Evolutionary conservation across 768 basidiomycete species (phyloP), one percentile per base, ranked within the genome.

Genomic region (Tephrocybe sp.): DNA sequence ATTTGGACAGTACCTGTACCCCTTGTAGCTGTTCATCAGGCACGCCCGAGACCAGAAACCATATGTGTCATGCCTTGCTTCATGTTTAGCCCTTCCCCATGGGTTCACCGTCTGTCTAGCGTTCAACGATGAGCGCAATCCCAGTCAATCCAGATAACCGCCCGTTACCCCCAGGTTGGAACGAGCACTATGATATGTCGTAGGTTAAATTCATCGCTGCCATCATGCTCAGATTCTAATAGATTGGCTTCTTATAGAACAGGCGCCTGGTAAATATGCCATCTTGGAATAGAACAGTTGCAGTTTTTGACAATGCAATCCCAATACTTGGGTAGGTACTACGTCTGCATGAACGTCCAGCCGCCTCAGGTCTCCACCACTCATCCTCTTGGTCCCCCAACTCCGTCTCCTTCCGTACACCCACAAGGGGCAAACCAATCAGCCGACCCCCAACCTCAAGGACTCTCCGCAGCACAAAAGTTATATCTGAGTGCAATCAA

Each of bases 121-220:
- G 26, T 26, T 7, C 46, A 30, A 31, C 26, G 32, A 49, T 57
- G 57, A 35, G 30, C 20, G 43, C 9, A n/a, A n/a, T 20, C n/a
- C 51, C 43, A 14, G 48, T 55, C 16, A 57, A 61, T 48, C 58
- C 58, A 16, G 58, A 61, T 59, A 36, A 38, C 17, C 45, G 57
- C 23, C 55, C 58, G 5, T 43, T 61, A 31, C 60, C 60, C 16
- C 16, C 48, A 22, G 60, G 60, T 12, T 61, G 58, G 60, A 52
- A 49, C 31, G 51, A 59, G 23, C 55, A 59, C 44, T 59, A 57
- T 41, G 58, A 61, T 54, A 26, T 49, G 17, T 48, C 45, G 60
- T 61, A 39, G 53, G 60, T 43, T 36, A 38, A 19, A n/a, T 48
- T 11, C 12, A 23, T 44, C 32, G 10, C 19, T 48, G 16, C 16